A percentile compares a stretch with the other conserved stretches of the same genome.
phyloP scores from a whole-genome alignment of 306 rosid genomes.

The Begonia masoniana region DNA sequence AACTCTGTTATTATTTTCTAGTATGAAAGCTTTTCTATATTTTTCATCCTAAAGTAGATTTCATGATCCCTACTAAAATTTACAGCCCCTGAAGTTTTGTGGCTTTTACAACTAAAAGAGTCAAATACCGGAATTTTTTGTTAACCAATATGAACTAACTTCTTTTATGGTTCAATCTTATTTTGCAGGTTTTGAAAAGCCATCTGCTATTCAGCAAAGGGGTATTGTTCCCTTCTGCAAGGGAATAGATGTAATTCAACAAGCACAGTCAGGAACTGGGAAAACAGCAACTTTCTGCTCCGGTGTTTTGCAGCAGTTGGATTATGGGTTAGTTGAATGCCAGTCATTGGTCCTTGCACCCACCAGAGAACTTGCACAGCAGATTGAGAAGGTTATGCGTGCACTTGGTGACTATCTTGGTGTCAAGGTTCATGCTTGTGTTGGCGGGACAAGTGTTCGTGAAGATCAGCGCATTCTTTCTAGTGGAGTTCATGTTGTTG shows the following conservation, averaged over 20 bases:
- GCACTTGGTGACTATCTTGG: constrained; percentile 67
- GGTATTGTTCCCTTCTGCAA: constrained; percentile 70
- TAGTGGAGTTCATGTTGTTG: constrained; percentile 55
- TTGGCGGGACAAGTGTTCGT: constrained; percentile 61
- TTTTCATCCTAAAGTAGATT: background rate
- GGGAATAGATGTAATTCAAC: constrained; percentile 70
- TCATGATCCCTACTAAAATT: background rate
- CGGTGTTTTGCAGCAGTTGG: constrained; percentile 66
- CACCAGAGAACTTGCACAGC: constrained; percentile 70
- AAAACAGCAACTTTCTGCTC: constrained; percentile 74
- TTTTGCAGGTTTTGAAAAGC: constrained; percentile 60
- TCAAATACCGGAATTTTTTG: too few species aligned
- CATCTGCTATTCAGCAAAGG: constrained; percentile 77
- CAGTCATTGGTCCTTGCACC: constrained; percentile 76
- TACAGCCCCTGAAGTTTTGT: too few species aligned
- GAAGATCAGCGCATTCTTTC: constrained; percentile 54
- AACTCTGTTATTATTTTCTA: background rate
- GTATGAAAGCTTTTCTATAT: background rate
- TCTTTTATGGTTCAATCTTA: constrained; percentile 1
- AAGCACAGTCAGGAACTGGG: constrained; percentile 73
- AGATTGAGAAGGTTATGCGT: constrained; percentile 72
- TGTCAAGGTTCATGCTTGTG: constrained; percentile 73
- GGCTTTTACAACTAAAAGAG: too few species aligned
- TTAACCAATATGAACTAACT: too few species aligned
- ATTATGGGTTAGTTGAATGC: constrained; percentile 51